These are phyloP conservation scores for Podaxis carcinomalis DNA, from an alignment of 768 basidiomycete species.

Conservation along the genomic window DNA sequence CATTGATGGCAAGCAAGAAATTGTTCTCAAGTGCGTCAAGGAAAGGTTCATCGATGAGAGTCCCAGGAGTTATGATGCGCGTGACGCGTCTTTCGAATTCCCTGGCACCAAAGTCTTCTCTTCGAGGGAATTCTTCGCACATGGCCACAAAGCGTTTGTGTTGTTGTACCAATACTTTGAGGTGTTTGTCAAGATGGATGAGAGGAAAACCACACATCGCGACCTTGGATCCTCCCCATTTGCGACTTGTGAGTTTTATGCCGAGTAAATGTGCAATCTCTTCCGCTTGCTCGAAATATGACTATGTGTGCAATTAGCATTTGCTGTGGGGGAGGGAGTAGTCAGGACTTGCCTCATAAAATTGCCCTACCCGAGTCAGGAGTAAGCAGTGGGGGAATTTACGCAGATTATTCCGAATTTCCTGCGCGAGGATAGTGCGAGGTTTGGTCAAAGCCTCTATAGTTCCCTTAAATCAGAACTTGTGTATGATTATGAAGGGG, in stretches of 20 bases:
- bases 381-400: conserved; percentile 86
- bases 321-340: background rate
- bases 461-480: background rate
- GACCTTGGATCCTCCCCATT: conserved; percentile 65
- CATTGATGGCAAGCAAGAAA: conserved; percentile 71
- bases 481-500: background rate
- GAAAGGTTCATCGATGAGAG: conserved; percentile 89
- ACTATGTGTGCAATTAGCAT: conserved; percentile 41
- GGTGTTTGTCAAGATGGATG: conserved; percentile 77
- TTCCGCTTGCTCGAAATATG: conserved; percentile 88
- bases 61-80: conserved; percentile 90
- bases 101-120: conserved; percentile 41
- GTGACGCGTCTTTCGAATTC: conserved; percentile 78
- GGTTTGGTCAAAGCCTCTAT: conserved; percentile 17
- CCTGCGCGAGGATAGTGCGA: conserved; percentile 53
- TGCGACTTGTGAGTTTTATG: conserved; percentile 78
- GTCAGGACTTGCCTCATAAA: conserved; percentile 73
- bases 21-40: conserved; percentile 85
- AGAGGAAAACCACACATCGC: conserved; percentile 93
- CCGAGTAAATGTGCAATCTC: conserved; percentile 72
- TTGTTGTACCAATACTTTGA: conserved; percentile 82
- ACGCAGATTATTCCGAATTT: conserved; percentile 66
- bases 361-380: conserved; percentile 89
- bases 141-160: conserved; percentile 85
- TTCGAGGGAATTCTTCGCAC: conserved; percentile 83